phyloP scores from a whole-genome alignment of 305 asterid genomes.

The Ajuga reptans region DNA sequence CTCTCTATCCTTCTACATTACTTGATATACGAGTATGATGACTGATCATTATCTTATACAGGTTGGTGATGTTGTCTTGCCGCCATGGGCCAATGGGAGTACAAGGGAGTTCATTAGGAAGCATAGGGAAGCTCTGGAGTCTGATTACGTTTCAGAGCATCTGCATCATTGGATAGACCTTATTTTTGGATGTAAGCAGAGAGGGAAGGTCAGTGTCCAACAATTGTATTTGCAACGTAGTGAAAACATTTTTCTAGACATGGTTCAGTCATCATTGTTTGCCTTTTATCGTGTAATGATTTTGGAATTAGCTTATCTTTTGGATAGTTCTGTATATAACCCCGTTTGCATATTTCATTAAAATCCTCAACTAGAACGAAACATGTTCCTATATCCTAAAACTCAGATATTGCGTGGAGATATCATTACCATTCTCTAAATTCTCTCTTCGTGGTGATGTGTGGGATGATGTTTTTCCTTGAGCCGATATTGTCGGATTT shows the following conservation, averaged over 20 bases:
- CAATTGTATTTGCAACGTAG: not conserved
- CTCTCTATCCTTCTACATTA: not conserved
- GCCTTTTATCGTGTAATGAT: not conserved
- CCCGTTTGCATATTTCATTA: not conserved
- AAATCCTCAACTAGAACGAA: too few relatives aligned
- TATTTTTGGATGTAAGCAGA: constrained; percentile 87
- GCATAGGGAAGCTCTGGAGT: constrained; percentile 96
- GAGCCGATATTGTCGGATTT: not conserved
- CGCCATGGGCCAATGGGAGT: constrained; percentile 97
- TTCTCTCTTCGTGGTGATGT: not conserved
- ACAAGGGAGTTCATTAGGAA: constrained; percentile 80
- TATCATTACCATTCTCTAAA: too few relatives aligned
- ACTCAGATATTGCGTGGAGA: too few relatives aligned
- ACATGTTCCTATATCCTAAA: too few relatives aligned
- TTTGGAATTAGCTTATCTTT: not conserved
- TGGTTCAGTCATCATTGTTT: constrained; percentile 1
- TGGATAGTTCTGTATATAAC: not conserved
- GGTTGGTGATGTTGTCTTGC: constrained; percentile 90
- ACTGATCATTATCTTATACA: constrained; percentile 30
- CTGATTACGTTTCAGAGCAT: constrained; percentile 90
- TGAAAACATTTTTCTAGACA: not conserved
- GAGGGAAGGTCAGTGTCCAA: constrained; percentile 77
- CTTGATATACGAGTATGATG: constrained; percentile 17
- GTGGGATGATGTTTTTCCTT: not conserved
- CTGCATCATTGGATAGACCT: constrained; percentile 99